Base-by-base conservation (phyloP, 495 filamentous ascomycete genomes). In the Pyrenula massariospora region DNA sequence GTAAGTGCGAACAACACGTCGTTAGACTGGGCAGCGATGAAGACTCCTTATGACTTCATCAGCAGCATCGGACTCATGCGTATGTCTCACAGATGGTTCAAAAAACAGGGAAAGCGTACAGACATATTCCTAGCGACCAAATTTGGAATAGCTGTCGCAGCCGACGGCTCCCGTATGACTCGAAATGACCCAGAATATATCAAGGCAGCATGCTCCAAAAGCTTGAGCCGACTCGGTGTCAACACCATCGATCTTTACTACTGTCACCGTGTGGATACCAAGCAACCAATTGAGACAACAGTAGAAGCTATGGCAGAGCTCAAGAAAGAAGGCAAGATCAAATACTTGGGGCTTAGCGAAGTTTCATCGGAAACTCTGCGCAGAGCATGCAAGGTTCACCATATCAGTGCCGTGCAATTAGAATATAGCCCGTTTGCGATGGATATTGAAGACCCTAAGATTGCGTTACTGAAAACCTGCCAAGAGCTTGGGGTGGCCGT, bases 241-340 rank as follows among this genome's bases (percentile, higher is more conserved):
- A 70, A 76, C 1, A 61, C 56, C 5, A 73, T 89, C 36, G 84
- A 89, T 57, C 63, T 89, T 10, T 84, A 77, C 58, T 86, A 86
- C 58, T 66, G 71, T 25, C 83, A 86, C 59, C 75, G 77, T 21
- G 68, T 78, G 15, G 77, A 81, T 55, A 53, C 60, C 3, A 70
- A 70, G 50, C 78, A 80, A 0, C 85, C 84, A 0, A 74, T 88
- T 23, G 86, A 89, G 67, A 79, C 82, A 65, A 84, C 75, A 51
- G 75, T 85, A 60, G 54, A 70, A 50, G 68, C 67, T 8, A 68
- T 83, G 69, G 69, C 67, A 0, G 73, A 81, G 48, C 59, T 82
- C 19, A 71, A 79, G 56, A 68, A 68, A 22, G 66, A 60, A 8
- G 83, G 83, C 22, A 86, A 85, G 61, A 77, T 86, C 64, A 73